Conservation (phyloP, 805 yeast species). For the Starmera amethionina region DNA sequence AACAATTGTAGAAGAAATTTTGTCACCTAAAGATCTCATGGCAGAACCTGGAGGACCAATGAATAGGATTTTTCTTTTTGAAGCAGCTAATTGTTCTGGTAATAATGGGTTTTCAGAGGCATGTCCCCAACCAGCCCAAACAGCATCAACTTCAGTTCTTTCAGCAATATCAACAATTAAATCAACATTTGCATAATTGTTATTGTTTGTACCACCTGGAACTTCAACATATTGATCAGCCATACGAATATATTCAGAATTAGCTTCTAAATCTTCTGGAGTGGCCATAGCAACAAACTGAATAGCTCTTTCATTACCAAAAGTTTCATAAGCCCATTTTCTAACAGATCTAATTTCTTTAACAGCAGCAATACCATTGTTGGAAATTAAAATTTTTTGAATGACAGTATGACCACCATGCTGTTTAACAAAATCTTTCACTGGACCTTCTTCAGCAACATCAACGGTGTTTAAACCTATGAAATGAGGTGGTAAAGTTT, state of each 20-base stretch:
- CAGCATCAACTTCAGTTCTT: constrained; percentile 93
- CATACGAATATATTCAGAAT: constrained; percentile 97
- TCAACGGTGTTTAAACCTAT: constrained; percentile 73
- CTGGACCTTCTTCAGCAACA: constrained; percentile 63
- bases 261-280: constrained; percentile 96
- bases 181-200: constrained; percentile 97
- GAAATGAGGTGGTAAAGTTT: constrained; percentile 59
- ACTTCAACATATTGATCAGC: constrained; percentile 98
- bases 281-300: constrained; percentile 98
- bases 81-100: constrained; percentile 91
- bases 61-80: constrained; percentile 81
- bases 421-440: constrained; percentile 74
- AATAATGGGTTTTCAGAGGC: constrained; percentile 97
- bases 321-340: constrained; percentile 99
- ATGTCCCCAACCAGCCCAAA: constrained; percentile 99
- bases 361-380: constrained; percentile 99
- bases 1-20: constrained; percentile 93
- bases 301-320: constrained; percentile 89
- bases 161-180: constrained; percentile 95
- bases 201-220: constrained; percentile 98
- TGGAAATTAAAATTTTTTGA: constrained; percentile 81
- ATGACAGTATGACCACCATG: constrained; percentile 96
- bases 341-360: constrained; percentile 95
- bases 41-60: constrained; percentile 99
- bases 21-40: constrained; percentile 99